Percentiles rank a stretch among this genome's conserved stretches.
Evolutionary conservation across 768 basidiomycete species (phyloP).

Genomic region (Chalciporus sphaerocephalus): DNA sequence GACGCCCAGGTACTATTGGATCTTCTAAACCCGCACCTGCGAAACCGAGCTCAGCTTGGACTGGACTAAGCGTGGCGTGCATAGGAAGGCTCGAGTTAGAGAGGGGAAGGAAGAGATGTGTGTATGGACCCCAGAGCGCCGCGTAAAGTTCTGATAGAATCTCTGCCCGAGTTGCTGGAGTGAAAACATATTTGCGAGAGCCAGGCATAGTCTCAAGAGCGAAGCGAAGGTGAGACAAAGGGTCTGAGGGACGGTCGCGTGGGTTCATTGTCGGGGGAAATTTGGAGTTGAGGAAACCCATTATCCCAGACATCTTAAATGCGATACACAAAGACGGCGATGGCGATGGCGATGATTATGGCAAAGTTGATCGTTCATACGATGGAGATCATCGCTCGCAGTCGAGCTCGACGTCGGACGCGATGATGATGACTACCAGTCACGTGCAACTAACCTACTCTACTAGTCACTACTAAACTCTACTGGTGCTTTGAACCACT

Average conservation of each 20-base stretch:
- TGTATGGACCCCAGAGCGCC: conserved; percentile 76
- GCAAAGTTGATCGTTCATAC: not conserved
- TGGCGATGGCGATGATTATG: not conserved
- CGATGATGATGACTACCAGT: no score
- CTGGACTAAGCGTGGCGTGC: conserved; percentile 63
- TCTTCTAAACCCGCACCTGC: conserved; percentile 58
- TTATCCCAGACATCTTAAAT: conserved; percentile 38
- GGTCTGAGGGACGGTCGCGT: conserved; percentile 54
- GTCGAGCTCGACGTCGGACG: not conserved
- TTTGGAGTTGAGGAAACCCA: conserved; percentile 46
- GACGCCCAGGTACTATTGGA: conserved; percentile 58
- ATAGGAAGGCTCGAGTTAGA: conserved; percentile 59
- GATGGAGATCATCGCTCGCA: not conserved
- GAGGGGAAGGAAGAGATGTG: conserved; percentile 66
- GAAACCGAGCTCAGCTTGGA: conserved; percentile 57
- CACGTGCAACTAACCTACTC: no score
- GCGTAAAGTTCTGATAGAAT: conserved; percentile 79
- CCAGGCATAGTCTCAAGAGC: conserved; percentile 78
- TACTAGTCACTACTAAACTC: no score
- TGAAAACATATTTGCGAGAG: conserved; percentile 73
- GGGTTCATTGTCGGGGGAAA: conserved; percentile 51
- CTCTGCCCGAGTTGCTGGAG: conserved; percentile 68
- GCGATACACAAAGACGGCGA: not conserved
- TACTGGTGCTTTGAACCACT: no score
- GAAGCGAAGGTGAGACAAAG: conserved; percentile 69